Evolutionary conservation across 2,329 filamentous ascomycete species (phyloP), one percentile per base, ranked within the genome.

Genomic region (Aspergillus pseudonomiae): DNA sequence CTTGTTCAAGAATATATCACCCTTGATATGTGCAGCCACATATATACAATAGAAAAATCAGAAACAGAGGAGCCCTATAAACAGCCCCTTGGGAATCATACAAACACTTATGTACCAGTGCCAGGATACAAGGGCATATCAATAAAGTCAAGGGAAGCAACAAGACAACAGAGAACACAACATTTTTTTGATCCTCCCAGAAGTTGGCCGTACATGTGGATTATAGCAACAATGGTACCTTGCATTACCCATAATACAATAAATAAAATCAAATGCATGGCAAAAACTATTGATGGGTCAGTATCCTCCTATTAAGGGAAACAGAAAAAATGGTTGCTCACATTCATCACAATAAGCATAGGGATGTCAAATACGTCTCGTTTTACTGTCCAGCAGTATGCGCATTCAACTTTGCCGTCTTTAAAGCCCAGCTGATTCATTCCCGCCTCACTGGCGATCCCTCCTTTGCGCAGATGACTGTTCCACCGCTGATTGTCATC

Each of bases 281-380:
- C 56, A 82, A 71, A 69, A 82, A 82, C 79, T 81, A 54, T 36
- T 19, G n/a, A 36, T 50, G 24, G 36, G 59, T 71, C 57, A 71
- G 70, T 59, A 53, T 26, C 60, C 19, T 43, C 45, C 43, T 10
- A n/a, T 24, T 6, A 34, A 16, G 48, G 9, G 14, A 32, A 32
- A 56, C 10, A 54, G 9, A 34, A 55, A 21, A 50, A 53, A 26
- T 24, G 39, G n/a, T 30, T 12, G 89, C 94, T 90, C 78, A 97
- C 95, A 82, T 97, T 97, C 83, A 98, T 94, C 74, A 97, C 92
- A 78, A 98, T 96, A 81, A 98, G 85, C 93, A 97, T 97, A 26
- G 95, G 95, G 78, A 98, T 97, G 81, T 98, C 94, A 81, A 98
- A 98, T 46, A 95, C 92, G 78, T 99, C 95, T 67, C 94, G 86